Evolutionary conservation across 495 filamentous ascomycete genomes (phyloP).

Genomic region (Annulohypoxylon bovei): DNA sequence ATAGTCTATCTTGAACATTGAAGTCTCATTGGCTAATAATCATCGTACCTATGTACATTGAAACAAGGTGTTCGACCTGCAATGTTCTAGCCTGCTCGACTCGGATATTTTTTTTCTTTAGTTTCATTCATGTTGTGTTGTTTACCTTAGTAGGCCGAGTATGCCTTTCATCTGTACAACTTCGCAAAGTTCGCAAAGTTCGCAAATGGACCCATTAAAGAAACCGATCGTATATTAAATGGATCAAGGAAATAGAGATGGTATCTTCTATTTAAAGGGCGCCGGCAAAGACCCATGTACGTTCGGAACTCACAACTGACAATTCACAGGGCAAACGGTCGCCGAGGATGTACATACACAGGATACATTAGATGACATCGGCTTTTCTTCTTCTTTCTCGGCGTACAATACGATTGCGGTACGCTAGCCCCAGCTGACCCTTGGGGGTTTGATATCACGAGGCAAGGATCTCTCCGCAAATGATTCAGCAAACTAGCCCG

Average conservation of each 20-base stretch:
- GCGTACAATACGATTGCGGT: constrained; percentile 17
- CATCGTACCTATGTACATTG: constrained; percentile 11
- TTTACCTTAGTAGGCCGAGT: neutral
- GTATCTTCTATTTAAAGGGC: constrained; percentile 11
- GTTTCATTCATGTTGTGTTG: neutral
- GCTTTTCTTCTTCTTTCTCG: neutral
- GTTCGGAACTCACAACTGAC: neutral
- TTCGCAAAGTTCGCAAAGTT: constrained; percentile 5
- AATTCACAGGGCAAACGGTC: neutral
- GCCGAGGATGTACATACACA: neutral
- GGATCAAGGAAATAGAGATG: neutral
- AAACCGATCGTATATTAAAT: neutral
- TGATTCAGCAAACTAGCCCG: constrained; percentile 16
- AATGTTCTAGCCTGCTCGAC: constrained; percentile 19
- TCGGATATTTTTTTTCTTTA: constrained; percentile 26
- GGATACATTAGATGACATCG: too few species aligned
- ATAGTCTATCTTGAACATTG: neutral
- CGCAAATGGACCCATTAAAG: neutral
- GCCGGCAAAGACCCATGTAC: neutral
- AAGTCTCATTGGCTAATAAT: neutral
- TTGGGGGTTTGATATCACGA: constrained; percentile 26
- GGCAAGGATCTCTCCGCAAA: constrained; percentile 36
- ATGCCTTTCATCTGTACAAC: neutral
- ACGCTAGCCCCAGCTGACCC: constrained; percentile 14
- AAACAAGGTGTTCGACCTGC: constrained; percentile 7